Conservation (phyloP, 2,329 filamentous ascomycete genomes). For the Biscogniauxia sp. region DNA sequence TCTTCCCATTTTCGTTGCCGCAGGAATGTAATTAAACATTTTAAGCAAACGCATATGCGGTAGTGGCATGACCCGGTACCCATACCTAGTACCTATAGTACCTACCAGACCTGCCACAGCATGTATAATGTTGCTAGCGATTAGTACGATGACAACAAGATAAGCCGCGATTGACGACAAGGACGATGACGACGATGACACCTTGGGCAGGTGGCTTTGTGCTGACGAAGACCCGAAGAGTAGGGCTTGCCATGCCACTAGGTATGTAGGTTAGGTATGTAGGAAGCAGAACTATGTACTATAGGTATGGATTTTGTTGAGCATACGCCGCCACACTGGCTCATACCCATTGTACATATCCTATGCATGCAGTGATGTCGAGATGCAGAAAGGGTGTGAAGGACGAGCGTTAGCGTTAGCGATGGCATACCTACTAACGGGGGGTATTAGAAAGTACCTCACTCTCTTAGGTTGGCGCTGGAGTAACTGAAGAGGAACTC, state of each 20-base stretch:
- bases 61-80: background rate
- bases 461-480: background rate
- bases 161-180: background rate
- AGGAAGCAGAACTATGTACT: too few species aligned
- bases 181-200: background rate
- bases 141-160: background rate
- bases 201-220: background rate
- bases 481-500: background rate
- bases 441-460: background rate
- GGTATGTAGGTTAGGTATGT: background rate
- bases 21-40: background rate
- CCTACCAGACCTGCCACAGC: too few species aligned
- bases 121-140: too few species aligned
- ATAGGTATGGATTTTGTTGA: too few species aligned
- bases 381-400: background rate
- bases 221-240: background rate
- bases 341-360: background rate
- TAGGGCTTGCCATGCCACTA: background rate
- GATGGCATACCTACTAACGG: too few species aligned
- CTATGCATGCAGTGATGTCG: conserved; percentile 3
- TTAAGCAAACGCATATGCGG: background rate
- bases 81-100: too few species aligned
- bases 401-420: background rate
- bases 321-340: background rate
- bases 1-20: too few species aligned